A percentile compares a stretch with the other conserved stretches of the same genome.
phyloP scores from a whole-genome alignment of 176 grass and related monocot species.

The Oryza glumipatula region DNA sequence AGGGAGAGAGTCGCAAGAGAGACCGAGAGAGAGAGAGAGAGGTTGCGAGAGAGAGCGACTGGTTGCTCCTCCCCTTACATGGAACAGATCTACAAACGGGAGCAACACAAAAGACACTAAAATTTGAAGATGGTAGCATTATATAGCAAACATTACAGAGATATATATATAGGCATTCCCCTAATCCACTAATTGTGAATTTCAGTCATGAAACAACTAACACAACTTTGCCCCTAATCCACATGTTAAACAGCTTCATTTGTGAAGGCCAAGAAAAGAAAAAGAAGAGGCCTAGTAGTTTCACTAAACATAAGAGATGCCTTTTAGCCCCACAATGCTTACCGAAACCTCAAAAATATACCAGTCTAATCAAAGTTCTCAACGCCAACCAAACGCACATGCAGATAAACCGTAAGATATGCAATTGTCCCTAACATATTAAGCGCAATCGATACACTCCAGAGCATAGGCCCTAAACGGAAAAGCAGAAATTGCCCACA shows the following conservation, averaged over 20 bases:
- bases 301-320: background rate
- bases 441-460: slow-evolving; percentile 10
- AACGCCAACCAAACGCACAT: slow-evolving; percentile 28
- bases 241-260: background rate
- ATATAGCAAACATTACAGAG: too few species aligned
- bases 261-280: background rate
- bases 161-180: too few species aligned
- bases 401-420: slow-evolving; percentile 17
- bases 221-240: too few species aligned
- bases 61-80: too few species aligned
- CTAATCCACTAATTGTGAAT: too few species aligned
- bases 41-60: too few species aligned
- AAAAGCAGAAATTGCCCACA: slow-evolving; percentile 2
- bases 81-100: too few species aligned
- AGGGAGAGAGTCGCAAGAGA: too few species aligned
- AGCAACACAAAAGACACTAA: too few species aligned
- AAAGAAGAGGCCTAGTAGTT: background rate
- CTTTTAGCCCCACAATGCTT: slow-evolving; percentile 21
- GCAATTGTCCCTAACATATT: background rate
- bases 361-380: slow-evolving; percentile 23
- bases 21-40: too few species aligned
- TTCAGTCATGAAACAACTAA: too few species aligned
- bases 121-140: too few species aligned
- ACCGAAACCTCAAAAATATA: slow-evolving; percentile 8
- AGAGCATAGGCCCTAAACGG: slow-evolving; percentile 19